phyloP scores from a whole-genome alignment of 2,329 filamentous ascomycete genomes.

The Akanthomyces lecanii region DNA sequence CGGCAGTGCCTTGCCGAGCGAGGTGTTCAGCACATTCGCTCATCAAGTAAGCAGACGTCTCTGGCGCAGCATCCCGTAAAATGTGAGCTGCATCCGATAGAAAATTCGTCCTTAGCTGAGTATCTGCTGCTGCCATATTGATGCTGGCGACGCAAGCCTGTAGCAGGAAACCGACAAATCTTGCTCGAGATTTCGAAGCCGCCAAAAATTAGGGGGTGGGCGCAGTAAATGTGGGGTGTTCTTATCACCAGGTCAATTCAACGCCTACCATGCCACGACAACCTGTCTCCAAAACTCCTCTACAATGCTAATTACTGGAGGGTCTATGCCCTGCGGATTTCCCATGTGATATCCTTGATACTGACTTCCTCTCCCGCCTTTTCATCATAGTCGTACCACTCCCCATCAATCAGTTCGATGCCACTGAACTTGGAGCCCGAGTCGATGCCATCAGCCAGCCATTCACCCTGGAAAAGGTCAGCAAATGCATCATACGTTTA shows the following conservation, averaged over 20 bases:
- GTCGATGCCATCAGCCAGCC: constrained; percentile 77
- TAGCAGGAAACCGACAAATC: neutral
- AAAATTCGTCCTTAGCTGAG: constrained; percentile 35
- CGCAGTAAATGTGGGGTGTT: constrained; percentile 9
- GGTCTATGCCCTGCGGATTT: constrained; percentile 65
- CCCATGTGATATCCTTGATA: constrained; percentile 85
- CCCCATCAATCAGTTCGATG: constrained; percentile 81
- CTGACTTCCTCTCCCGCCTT: constrained; percentile 89
- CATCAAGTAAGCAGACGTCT: constrained; percentile 58
- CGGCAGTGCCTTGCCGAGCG: constrained; percentile 40
- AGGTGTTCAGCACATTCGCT: constrained; percentile 47
- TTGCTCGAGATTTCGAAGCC: neutral
- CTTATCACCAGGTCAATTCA: constrained; percentile 9
- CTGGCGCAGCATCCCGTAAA: constrained; percentile 47
- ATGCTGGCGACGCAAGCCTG: neutral
- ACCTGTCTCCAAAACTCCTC: neutral
- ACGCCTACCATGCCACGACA: neutral
- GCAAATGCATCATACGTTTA: neutral
- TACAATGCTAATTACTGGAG: neutral
- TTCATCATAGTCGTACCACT: constrained; percentile 98
- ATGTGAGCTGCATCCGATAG: constrained; percentile 59
- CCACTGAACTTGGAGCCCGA: constrained; percentile 75
- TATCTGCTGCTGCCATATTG: constrained; percentile 22
- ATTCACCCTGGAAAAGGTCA: constrained; percentile 64
- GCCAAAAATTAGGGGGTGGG: constrained; percentile 1